Evolutionary conservation across 495 filamentous ascomycete genomes (phyloP).

Genomic region (Hapsidospora chrysogenum): DNA sequence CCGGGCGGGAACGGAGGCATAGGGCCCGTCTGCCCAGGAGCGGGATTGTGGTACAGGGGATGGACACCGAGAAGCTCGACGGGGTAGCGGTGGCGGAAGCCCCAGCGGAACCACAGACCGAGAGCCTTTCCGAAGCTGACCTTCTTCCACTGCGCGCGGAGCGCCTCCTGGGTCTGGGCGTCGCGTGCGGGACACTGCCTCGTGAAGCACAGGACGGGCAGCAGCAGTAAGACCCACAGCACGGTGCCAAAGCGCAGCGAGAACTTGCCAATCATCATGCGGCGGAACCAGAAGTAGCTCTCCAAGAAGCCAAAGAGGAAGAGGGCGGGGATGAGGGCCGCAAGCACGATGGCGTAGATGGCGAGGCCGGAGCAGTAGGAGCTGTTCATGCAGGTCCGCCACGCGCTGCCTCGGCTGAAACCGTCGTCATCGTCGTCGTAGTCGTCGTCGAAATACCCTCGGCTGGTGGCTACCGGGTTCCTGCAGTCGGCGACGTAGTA

Average conservation of each 20-base stretch:
- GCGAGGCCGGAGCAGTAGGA: slow-evolving; percentile 10
- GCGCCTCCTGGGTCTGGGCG: slow-evolving; percentile 19
- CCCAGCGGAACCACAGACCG: slow-evolving; percentile 30
- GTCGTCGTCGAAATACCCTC: slow-evolving; percentile 3
- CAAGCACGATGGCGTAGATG: slow-evolving; percentile 19
- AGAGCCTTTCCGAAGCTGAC: slow-evolving; percentile 20
- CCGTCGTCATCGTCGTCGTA: slow-evolving; percentile 8
- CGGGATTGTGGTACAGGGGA: not conserved
- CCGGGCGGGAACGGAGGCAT: not conserved
- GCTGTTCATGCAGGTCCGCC: not conserved
- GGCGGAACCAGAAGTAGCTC: slow-evolving; percentile 32
- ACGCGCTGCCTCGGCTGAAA: slow-evolving; percentile 6
- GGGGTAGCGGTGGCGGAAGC: slow-evolving; percentile 32
- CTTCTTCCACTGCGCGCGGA: slow-evolving; percentile 25
- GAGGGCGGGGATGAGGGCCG: slow-evolving; percentile 20
- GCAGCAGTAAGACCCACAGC: slow-evolving; percentile 26
- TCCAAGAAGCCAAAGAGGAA: slow-evolving; percentile 32
- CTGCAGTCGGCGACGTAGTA: slow-evolving; percentile 6
- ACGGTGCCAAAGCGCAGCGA: slow-evolving; percentile 30
- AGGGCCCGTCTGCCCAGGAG: not conserved
- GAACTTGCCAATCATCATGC: slow-evolving; percentile 31
- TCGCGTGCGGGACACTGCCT: slow-evolving; percentile 21
- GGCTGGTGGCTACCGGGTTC: slow-evolving; percentile 1
- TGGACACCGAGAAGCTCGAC: slow-evolving; percentile 9
- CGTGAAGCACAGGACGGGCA: slow-evolving; percentile 24